Conservation (phyloP, 208 protist species). For the Naegleria gruberi region DNA sequence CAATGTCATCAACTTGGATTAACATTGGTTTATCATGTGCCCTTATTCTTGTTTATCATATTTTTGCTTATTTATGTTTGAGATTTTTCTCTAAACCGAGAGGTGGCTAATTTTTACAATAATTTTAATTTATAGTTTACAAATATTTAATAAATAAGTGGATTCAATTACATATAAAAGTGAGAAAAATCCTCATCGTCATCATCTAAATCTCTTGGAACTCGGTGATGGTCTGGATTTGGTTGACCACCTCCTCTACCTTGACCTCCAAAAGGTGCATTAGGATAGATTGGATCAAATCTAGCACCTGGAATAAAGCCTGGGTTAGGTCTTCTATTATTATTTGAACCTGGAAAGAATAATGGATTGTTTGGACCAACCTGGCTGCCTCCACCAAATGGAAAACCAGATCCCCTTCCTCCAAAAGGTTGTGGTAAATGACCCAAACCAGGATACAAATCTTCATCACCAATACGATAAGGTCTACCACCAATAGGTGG, state of each 20-base stretch:
- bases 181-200: background rate
- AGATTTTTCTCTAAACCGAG: background rate
- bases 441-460: background rate
- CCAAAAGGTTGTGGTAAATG: background rate
- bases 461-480: background rate
- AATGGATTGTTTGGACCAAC: background rate
- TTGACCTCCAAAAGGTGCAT: background rate
- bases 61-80: background rate
- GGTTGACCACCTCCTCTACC: background rate
- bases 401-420: background rate
- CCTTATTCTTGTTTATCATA: background rate
- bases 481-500: background rate
- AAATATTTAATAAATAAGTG: no score
- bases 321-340: background rate
- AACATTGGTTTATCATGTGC: background rate
- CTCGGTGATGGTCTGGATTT: background rate
- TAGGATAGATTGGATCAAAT: conserved; percentile 7
- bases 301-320: background rate
- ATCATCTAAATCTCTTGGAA: background rate
- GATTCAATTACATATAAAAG: conserved; percentile 15
- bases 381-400: background rate
- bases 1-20: background rate
- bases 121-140: no score
- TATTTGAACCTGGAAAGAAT: background rate
- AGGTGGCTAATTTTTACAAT: background rate